A percentile compares a stretch with the other conserved stretches of the same genome.
Evolutionary conservation across 352 stramenopile species (phyloP).

Genomic region (Phytopythium delawarense): DNA sequence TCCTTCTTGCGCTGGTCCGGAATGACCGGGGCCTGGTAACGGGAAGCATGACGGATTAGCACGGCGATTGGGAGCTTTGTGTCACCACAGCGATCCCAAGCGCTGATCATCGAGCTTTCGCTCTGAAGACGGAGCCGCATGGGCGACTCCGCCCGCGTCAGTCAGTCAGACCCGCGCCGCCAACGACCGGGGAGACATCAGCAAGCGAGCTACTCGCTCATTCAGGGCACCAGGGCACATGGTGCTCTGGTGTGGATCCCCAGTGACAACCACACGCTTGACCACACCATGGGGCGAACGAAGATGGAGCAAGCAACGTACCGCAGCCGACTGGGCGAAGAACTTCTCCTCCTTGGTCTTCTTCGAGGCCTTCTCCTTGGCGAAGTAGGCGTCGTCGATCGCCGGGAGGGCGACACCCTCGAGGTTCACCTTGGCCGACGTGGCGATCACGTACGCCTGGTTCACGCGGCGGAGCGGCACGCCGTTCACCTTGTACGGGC

Average conservation of each 20-base stretch:
- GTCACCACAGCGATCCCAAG: constrained; percentile 89
- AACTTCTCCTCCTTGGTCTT: constrained; percentile 97
- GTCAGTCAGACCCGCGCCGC: constrained; percentile 7
- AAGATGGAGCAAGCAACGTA: constrained; percentile 34
- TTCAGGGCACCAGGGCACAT: background rate
- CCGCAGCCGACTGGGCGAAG: constrained; percentile 90
- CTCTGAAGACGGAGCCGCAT: background rate
- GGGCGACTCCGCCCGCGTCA: background rate
- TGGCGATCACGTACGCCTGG: constrained; percentile 99
- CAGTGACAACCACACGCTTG: constrained; percentile 6
- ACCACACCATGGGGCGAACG: background rate
- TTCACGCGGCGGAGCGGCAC: constrained; percentile 98
- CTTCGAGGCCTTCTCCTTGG: constrained; percentile 88
- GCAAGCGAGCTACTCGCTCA: constrained; percentile 8
- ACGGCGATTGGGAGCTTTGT: constrained; percentile 77
- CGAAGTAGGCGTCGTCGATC: constrained; percentile 98
- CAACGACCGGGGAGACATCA: constrained; percentile 42
- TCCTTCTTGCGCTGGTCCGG: constrained; percentile 97
- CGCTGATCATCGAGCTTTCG: constrained; percentile 49
- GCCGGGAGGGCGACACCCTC: constrained; percentile 89
- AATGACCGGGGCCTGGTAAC: constrained; percentile 86
- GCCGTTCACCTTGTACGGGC: constrained; percentile 99
- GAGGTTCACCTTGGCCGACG: constrained; percentile 96
- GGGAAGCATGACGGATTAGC: constrained; percentile 13
- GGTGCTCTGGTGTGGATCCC: constrained; percentile 4